These are phyloP conservation scores for Graphiopsis chlorocephala DNA, from an alignment of 2,329 filamentous ascomycete species.

Conservation along the genomic window DNA sequence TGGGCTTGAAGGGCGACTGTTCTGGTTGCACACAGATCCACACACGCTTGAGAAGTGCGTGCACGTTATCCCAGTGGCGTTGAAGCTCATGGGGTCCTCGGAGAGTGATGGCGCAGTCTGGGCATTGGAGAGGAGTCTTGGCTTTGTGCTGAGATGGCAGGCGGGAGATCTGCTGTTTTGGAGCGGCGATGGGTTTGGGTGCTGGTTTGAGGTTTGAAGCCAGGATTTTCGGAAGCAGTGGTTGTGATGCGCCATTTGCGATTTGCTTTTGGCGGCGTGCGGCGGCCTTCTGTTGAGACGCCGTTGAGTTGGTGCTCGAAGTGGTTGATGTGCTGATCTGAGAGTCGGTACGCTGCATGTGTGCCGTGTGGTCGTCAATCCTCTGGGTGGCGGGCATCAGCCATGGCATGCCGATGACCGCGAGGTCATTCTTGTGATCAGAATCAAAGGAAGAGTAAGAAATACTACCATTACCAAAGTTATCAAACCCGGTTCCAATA, in stretches of 20 bases:
- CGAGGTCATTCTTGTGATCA: conserved; percentile 5
- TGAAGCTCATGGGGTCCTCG: conserved; percentile 75
- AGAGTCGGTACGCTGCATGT: conserved; percentile 26
- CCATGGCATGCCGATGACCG: conserved; percentile 19
- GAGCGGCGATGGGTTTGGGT: conserved; percentile 3
- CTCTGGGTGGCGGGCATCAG: neutral
- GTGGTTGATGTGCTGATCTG: conserved; percentile 22
- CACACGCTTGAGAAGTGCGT: conserved; percentile 58
- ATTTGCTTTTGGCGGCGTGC: conserved; percentile 32
- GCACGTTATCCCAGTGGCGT: conserved; percentile 60
- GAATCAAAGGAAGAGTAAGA: conserved; percentile 21
- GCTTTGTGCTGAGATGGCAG: conserved; percentile 63
- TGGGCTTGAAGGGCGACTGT: conserved; percentile 17
- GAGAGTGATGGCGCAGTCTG: conserved; percentile 71
- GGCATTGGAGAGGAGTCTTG: conserved; percentile 63
- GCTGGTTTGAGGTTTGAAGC: conserved; percentile 10
- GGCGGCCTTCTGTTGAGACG: conserved; percentile 21
- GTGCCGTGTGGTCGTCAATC: neutral
- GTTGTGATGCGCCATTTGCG: conserved; percentile 24
- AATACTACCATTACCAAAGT: conserved; percentile 24
- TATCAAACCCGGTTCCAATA: conserved; percentile 25
- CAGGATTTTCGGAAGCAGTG: conserved; percentile 36
- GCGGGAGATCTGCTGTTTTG: conserved; percentile 41
- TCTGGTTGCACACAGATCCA: conserved; percentile 63
- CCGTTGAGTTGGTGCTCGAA: conserved; percentile 7